Conservation (phyloP, 1,284 basidiomycete genomes). For the Ustilago bromivora region DNA sequence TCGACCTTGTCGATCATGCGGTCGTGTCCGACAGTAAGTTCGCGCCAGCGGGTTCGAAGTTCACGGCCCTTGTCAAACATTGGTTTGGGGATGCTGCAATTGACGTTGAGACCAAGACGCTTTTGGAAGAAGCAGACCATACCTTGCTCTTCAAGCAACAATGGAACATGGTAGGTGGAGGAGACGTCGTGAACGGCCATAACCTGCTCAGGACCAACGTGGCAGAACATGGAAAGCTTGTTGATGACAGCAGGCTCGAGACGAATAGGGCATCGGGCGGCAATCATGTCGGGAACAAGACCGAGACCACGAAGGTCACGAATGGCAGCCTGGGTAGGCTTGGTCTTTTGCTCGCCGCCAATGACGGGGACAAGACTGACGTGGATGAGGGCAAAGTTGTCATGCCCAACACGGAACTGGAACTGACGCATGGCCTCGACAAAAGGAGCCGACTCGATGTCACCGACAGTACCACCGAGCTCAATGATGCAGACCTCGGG, state of each 20-base stretch:
- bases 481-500: conserved; percentile 98
- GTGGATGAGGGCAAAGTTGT: conserved; percentile 97
- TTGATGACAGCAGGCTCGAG: conserved; percentile 87
- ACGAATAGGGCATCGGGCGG: conserved; percentile 80
- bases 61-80: conserved; percentile 77
- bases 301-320: conserved; percentile 93
- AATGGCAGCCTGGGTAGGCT: conserved; percentile 97
- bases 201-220: conserved; percentile 92
- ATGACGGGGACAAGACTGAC: conserved; percentile 98
- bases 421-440: conserved; percentile 99
- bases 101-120: conserved; percentile 79
- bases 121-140: conserved; percentile 86
- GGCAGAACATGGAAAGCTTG: conserved; percentile 99
- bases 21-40: conserved; percentile 87
- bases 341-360: conserved; percentile 99
- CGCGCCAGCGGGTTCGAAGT: conserved; percentile 82
- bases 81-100: conserved; percentile 74
- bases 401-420: conserved; percentile 94
- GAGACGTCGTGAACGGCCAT: conserved; percentile 96
- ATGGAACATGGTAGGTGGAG: conserved; percentile 96
- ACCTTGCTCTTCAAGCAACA: conserved; percentile 91
- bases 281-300: conserved; percentile 93
- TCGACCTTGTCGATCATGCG: conserved; percentile 89
- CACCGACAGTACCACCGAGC: conserved; percentile 93
- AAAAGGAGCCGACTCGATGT: conserved; percentile 96